Evolutionary conservation across 2,329 filamentous ascomycete genomes (phyloP), one percentile per base, ranked within the genome.

Genomic region (Xylaria sp.): DNA sequence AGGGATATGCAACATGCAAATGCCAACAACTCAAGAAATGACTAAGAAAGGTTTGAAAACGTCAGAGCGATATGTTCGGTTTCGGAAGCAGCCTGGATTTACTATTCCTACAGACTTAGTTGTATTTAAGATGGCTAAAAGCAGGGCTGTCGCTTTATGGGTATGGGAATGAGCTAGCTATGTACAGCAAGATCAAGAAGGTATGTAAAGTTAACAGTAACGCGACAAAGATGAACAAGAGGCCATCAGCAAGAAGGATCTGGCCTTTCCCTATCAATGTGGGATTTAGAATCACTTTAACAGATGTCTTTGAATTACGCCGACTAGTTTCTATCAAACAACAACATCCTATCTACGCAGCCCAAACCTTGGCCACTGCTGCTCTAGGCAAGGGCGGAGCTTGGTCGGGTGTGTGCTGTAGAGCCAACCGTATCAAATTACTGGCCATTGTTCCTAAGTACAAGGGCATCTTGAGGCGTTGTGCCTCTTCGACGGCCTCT

Each of bases 401-500:
- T 18, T 68, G 57, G 13, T 66, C 59, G 2, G 74, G 60, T 4
- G 66, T 64, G 32, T 75, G 73, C 44, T 74, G 70, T 21, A 76
- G 65, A 6, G 79, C 78, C 40, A 80, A 66, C 9, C 74, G 72
- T 35, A 83, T 72, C 40, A 84, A 70, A 51, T 75, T 81, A 59
- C 81, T 76, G 0, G 83, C 82, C 75, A 81, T 78, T 23, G 71
- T 78, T 5, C 81, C 83, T 35, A 85, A 74, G 54, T 79, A 81
- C 29, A 84, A 57, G 1, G 83, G 81, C 29, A 78, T 74, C 74
- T 81, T 83, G 40, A 84, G 75, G 63, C 77, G 73, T 71, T 84
- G 82, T 1, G 81, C 83, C 69, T 83, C 81, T n/a, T 80, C 75
- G 3, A 84, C 76, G 2, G 80, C 82, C 0, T 72, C 77, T n/a